phyloP scores from a whole-genome alignment of 2,329 filamentous ascomycete genomes.

The Neofusicoccum umdonicola region DNA sequence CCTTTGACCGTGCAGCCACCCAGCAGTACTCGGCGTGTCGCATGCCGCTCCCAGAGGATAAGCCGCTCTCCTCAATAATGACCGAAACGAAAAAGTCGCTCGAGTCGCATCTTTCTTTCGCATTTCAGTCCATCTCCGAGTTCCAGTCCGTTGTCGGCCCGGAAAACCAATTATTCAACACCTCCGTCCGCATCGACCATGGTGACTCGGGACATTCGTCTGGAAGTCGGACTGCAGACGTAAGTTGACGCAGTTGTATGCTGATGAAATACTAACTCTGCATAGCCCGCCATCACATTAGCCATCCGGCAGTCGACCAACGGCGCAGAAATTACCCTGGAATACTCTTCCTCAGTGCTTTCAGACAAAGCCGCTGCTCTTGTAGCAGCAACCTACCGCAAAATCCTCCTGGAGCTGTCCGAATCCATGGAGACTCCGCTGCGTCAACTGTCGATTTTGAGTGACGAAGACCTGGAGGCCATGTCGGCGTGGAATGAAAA shows the following conservation, averaged over 20 bases:
- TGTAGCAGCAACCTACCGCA: not conserved
- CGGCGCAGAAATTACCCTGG: not conserved
- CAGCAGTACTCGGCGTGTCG: not conserved
- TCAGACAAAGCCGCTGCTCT: not conserved
- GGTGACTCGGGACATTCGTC: not conserved
- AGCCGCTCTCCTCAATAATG: not conserved
- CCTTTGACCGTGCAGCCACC: not conserved
- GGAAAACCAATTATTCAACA: constrained; percentile 1
- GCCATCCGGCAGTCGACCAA: not conserved
- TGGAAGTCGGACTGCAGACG: not conserved
- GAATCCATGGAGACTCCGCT: not conserved
- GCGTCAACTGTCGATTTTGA: not conserved
- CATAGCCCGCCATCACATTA: not conserved
- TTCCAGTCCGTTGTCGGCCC: not conserved
- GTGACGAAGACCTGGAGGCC: not conserved
- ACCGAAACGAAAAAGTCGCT: not conserved
- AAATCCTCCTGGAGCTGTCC: not conserved
- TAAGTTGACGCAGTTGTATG: not conserved
- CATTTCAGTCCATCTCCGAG: not conserved
- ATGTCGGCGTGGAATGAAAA: constrained; percentile 1
- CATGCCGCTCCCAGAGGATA: not conserved
- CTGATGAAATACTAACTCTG: not conserved
- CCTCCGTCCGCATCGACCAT: not conserved
- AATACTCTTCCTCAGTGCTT: not conserved
- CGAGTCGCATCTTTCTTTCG: not conserved